Evolutionary conservation across 257 asterid species (phyloP).

Genomic region (Jasminum sambac): DNA sequence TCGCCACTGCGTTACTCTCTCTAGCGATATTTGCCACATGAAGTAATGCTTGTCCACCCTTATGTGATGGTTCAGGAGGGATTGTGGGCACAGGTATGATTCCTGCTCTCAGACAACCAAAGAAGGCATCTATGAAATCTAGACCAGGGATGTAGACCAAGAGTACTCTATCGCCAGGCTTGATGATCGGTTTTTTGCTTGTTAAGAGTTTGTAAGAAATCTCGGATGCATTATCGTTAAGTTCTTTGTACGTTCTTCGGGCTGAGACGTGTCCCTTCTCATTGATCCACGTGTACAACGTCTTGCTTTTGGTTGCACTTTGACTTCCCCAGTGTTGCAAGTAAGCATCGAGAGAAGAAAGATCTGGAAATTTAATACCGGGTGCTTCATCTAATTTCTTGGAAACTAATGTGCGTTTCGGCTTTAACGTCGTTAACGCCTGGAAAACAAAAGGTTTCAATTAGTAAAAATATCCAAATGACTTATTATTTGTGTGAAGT

Average conservation of each 20-base stretch:
- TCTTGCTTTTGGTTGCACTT: slow-evolving; percentile 35
- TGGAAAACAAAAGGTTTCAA: slow-evolving; percentile 22
- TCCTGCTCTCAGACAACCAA: slow-evolving; percentile 64
- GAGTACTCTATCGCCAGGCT: slow-evolving; percentile 56
- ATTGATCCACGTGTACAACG: slow-evolving; percentile 57
- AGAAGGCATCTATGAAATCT: slow-evolving; percentile 66
- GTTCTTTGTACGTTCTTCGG: slow-evolving; percentile 50
- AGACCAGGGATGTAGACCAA: slow-evolving; percentile 61
- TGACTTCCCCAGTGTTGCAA: slow-evolving; percentile 62
- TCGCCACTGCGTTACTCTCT: slow-evolving; percentile 58
- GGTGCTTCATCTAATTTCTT: slow-evolving; percentile 39
- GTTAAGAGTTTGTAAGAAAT: slow-evolving; percentile 40
- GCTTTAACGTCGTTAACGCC: slow-evolving; percentile 43
- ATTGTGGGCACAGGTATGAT: slow-evolving; percentile 60
- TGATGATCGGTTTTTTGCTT: slow-evolving; percentile 37
- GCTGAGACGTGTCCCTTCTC: slow-evolving; percentile 52
- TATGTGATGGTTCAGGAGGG: slow-evolving; percentile 61
- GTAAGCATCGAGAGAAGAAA: slow-evolving; percentile 44
- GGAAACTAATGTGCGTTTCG: slow-evolving; percentile 24
- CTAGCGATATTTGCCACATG: slow-evolving; percentile 57
- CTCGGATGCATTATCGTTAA: slow-evolving; percentile 47
- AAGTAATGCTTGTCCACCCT: slow-evolving; percentile 58
- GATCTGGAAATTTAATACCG: slow-evolving; percentile 48
- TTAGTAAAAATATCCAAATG: neutral
- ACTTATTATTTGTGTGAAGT: neutral